A percentile compares a stretch with the other conserved stretches of the same genome.
Evolutionary conservation across 495 filamentous ascomycete genomes (phyloP).

Genomic region (Evernia prunastri): DNA sequence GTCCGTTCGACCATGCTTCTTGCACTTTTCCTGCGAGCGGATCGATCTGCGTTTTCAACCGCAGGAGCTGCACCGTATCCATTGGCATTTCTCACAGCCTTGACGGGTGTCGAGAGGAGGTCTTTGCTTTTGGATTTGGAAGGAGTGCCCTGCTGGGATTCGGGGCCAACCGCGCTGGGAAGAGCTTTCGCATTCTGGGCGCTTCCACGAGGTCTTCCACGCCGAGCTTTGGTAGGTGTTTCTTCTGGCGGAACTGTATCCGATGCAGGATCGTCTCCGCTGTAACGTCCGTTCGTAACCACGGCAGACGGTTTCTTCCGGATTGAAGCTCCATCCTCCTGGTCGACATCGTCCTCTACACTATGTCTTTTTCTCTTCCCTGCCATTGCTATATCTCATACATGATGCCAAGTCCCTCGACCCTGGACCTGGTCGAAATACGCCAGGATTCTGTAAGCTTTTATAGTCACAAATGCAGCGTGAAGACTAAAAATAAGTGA

Average conservation of each 20-base stretch:
- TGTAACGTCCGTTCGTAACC: constrained; percentile 2
- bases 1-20: constrained; percentile 62
- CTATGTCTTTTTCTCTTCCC: constrained; percentile 20
- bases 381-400: constrained; percentile 9
- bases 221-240: constrained; percentile 23
- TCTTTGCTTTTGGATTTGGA: constrained; percentile 17
- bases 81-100: neutral
- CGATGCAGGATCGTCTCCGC: neutral
- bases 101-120: constrained; percentile 21
- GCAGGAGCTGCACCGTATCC: neutral
- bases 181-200: constrained; percentile 20
- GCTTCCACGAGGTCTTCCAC: constrained; percentile 26
- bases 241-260: neutral
- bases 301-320: neutral
- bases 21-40: constrained; percentile 80
- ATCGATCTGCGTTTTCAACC: constrained; percentile 69
- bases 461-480: neutral
- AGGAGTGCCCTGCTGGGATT: constrained; percentile 4
- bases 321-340: constrained; percentile 2
- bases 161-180: constrained; percentile 10
- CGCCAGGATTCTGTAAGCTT: neutral
- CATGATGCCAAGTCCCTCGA: neutral
- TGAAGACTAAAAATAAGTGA: neutral
- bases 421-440: neutral
- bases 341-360: neutral